Percentiles rank a stretch among this genome's conserved stretches.
Evolutionary conservation across 2,329 filamentous ascomycete genomes (phyloP).

Genomic region (Tolypocladium tundrense): DNA sequence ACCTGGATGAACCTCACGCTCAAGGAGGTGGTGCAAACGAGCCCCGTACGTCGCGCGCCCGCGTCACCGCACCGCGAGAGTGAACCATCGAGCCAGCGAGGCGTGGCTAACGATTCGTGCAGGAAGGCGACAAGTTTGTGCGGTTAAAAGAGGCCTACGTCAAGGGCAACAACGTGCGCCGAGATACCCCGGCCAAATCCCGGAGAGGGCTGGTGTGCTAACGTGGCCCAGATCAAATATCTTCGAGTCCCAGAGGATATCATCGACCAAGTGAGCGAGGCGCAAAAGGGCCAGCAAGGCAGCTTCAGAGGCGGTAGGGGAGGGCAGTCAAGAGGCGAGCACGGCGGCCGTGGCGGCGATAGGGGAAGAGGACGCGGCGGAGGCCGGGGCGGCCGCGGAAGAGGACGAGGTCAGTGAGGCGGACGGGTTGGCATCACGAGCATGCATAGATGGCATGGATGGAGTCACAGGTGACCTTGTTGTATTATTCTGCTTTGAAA

Average conservation of each 20-base stretch:
- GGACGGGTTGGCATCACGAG: neutral
- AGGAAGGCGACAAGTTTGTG: constrained; percentile 91
- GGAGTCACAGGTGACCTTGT: neutral
- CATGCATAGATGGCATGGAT: neutral
- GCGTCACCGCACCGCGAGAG: neutral
- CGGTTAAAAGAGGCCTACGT: constrained; percentile 90
- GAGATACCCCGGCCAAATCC: neutral
- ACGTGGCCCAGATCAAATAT: constrained; percentile 78
- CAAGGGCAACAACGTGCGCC: constrained; percentile 85
- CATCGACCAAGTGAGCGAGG: constrained; percentile 86
- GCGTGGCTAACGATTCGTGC: neutral
- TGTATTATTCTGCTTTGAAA: neutral
- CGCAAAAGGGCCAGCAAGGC: constrained; percentile 62
- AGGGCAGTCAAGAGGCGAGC: constrained; percentile 47
- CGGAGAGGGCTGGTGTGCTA: constrained; percentile 1
- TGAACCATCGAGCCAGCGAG: neutral
- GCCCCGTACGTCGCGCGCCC: constrained; percentile 46
- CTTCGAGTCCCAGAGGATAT: constrained; percentile 94
- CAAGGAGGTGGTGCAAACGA: constrained; percentile 95
- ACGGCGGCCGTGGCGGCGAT: constrained; percentile 38
- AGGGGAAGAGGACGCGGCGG: constrained; percentile 29
- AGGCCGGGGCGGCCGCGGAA: constrained; percentile 23
- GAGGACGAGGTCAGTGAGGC: constrained; percentile 22
- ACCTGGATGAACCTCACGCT: constrained; percentile 99
- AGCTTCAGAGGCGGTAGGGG: constrained; percentile 57